These are phyloP conservation scores for Neofusicoccum sp. DNA, from an alignment of 2,329 filamentous ascomycete species.

Conservation along the genomic window DNA sequence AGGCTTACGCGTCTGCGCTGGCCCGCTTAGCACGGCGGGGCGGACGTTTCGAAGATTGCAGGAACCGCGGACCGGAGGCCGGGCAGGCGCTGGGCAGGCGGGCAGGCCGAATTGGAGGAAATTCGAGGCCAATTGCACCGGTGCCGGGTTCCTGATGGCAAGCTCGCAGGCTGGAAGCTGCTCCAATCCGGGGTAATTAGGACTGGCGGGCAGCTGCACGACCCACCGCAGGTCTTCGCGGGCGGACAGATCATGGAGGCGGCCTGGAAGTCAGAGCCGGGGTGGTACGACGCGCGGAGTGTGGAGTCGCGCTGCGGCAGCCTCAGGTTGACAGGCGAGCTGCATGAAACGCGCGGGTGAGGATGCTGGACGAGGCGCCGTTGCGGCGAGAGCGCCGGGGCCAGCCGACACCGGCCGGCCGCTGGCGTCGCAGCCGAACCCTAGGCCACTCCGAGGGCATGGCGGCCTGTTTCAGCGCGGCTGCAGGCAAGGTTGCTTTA, in stretches of 20 bases:
- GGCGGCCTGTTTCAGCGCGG: background rate
- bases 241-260: background rate
- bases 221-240: background rate
- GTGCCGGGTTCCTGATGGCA: background rate
- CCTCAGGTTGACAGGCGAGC: background rate
- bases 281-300: background rate
- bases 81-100: background rate
- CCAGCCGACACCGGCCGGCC: slow-evolving; percentile 2
- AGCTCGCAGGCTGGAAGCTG: background rate
- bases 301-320: background rate
- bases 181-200: slow-evolving; percentile 2
- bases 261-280: background rate
- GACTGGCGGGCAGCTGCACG: background rate
- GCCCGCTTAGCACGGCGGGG: background rate
- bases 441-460: background rate
- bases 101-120: background rate
- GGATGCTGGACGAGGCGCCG: background rate
- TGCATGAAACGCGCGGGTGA: slow-evolving; percentile 1
- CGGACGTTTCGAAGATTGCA: slow-evolving; percentile 14
- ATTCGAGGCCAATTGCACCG: background rate
- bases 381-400: background rate
- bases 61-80: slow-evolving; percentile 7
- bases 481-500: slow-evolving; percentile 9
- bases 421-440: background rate
- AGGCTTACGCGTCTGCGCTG: slow-evolving; percentile 14